Conservation (phyloP, 441 rosid species). For the Gossypium schwendimanii region DNA sequence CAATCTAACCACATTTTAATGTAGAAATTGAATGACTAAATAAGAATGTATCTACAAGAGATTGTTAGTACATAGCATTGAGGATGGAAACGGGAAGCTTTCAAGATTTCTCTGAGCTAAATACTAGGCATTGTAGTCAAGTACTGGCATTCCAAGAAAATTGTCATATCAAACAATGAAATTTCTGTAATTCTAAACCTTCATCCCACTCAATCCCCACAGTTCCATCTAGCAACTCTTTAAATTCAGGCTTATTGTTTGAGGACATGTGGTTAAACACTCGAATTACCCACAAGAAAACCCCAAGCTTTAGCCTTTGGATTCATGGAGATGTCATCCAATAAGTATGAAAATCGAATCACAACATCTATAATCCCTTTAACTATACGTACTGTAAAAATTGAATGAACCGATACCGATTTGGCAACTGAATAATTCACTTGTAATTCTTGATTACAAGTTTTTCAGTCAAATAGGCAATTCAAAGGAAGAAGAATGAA, state of each 20-base stretch:
- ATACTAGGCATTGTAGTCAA: neutral
- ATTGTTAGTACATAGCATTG: too few relatives aligned
- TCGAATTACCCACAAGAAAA: neutral
- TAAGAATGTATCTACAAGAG: neutral
- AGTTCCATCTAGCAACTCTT: neutral
- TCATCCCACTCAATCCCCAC: neutral
- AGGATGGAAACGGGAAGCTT: neutral
- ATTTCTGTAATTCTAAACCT: neutral
- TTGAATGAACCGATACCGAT: too few relatives aligned
- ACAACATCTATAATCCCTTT: neutral
- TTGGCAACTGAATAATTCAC: neutral
- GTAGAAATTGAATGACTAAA: neutral
- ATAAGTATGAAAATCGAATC: neutral
- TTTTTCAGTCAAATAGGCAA: neutral
- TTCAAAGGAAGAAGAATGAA: neutral
- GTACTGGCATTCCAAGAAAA: neutral
- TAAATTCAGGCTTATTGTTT: neutral
- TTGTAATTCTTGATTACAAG: neutral
- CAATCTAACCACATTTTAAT: neutral
- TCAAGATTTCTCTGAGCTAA: neutral
- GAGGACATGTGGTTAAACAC: neutral
- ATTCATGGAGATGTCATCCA: neutral
- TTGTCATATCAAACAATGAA: neutral
- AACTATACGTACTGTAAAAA: too few relatives aligned
- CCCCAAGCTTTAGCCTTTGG: neutral